Evolutionary conservation across 2,329 filamentous ascomycete species (phyloP), one percentile per base, ranked within the genome.

Genomic region (Volutella citrinella): DNA sequence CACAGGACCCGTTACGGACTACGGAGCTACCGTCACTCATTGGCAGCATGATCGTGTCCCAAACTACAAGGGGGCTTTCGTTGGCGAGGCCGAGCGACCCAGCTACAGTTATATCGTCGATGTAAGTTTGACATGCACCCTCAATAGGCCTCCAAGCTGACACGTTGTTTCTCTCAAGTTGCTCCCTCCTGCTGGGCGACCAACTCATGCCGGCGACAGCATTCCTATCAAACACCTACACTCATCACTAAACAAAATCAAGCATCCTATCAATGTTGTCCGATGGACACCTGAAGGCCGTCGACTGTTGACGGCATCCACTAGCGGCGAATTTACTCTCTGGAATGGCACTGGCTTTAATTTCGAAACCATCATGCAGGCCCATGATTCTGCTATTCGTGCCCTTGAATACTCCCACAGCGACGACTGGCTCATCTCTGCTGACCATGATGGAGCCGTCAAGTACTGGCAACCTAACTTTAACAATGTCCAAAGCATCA

Each of bases 401-500:
- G 82, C 85, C 9, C 72, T 90, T 27, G 80, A 81, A 46, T 98
- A 95, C 69, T 95, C 93, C 4, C 87, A 97, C 63, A 94, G 86
- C 52, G 87, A 95, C 57, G 93, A 98, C 65, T 98, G 93, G 91
- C 73, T 98, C 10, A 78, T 98, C 34, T 97, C 93, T 7, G 90
- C 87, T 33, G 93, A 97, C 57, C 90, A 97, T 61, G 89, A 93
- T 50, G 93, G 93, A 36, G 77, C 93, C 43, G 84, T 98, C 64
- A 97, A 97, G 67, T 98, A 98, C 66, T 97, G 91, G 87, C 89
- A 96, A 61, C 88, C 91, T 19, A 98, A 97, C 61, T 96, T 98
- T 69, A 97, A 98, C 72, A 96, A 97, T 54, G 89, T 97, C 40
- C 88, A 97, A 62, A 90, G 87, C 33, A 87, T 98, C 34, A 82